Conservation (phyloP, 176 grass and related monocot species). For the Sorghum bicolor region Sorghum_bicolor_NCBIv3 NC_012872.2:19149001-19149500, state of each 20-base stretch:
- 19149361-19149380: not conserved
- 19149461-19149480: not conserved
- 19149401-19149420: not conserved
- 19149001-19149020: not conserved
- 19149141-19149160: not conserved
- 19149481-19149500: not conserved
- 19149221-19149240: not conserved
- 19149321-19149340: not conserved
- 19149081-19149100: not conserved
- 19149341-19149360: not conserved
- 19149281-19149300: not conserved
- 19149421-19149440: not conserved
- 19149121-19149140: not conserved
- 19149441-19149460: not conserved
- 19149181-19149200: not conserved
- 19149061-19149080: not conserved
- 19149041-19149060: not conserved
- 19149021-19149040: not conserved
- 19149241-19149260: not conserved
- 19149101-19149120: not conserved
- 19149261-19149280: not conserved
- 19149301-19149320: not conserved
- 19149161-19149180: not conserved
- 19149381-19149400: not conserved
- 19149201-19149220: not conserved